These are phyloP conservation scores for Suhomyces kilbournensis DNA, from an alignment of 805 yeast species.

Conservation along the genomic window DNA sequence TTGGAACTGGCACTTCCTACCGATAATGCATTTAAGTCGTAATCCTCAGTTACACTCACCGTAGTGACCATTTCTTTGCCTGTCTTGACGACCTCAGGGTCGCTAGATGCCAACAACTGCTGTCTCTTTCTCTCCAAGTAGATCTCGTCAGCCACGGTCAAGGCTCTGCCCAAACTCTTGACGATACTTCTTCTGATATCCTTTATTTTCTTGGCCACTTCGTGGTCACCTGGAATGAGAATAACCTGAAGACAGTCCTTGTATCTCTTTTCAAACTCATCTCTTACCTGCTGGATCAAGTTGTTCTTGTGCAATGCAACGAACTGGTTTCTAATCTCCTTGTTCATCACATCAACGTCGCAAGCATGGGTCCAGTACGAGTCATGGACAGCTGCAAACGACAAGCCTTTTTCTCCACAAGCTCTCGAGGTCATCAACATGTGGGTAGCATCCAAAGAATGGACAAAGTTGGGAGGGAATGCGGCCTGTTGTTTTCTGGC, in stretches of 20 bases:
- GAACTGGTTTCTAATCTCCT: slow-evolving; percentile 70
- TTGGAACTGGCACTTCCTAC: slow-evolving; percentile 20
- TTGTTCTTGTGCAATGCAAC: slow-evolving; percentile 73
- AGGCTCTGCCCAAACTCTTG: slow-evolving; percentile 48
- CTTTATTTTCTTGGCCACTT: slow-evolving; percentile 48
- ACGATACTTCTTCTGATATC: slow-evolving; percentile 49
- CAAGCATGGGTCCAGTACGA: slow-evolving; percentile 98
- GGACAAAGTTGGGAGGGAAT: slow-evolving; percentile 93
- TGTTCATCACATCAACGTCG: slow-evolving; percentile 72
- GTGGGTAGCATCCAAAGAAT: slow-evolving; percentile 94
- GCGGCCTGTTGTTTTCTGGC: slow-evolving; percentile 88
- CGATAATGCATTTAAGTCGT: slow-evolving; percentile 24
- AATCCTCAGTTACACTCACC: slow-evolving; percentile 50
- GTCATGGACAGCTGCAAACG: slow-evolving; percentile 95
- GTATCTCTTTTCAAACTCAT: slow-evolving; percentile 82
- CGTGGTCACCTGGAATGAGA: slow-evolving; percentile 50
- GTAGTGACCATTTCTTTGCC: slow-evolving; percentile 68
- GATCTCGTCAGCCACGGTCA: slow-evolving; percentile 72
- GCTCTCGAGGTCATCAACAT: slow-evolving; percentile 86
- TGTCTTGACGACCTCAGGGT: slow-evolving; percentile 44
- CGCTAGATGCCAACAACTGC: slow-evolving; percentile 48
- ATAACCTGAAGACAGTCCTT: slow-evolving; percentile 63
- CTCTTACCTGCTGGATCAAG: slow-evolving; percentile 63
- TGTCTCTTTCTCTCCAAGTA: slow-evolving; percentile 65
- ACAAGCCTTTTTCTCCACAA: slow-evolving; percentile 61